A percentile compares a stretch with the other conserved stretches of the same genome.
phyloP scores from a whole-genome alignment of 1,139 yeast genomes.

The Blastobotrys illinoisensis region DNA sequence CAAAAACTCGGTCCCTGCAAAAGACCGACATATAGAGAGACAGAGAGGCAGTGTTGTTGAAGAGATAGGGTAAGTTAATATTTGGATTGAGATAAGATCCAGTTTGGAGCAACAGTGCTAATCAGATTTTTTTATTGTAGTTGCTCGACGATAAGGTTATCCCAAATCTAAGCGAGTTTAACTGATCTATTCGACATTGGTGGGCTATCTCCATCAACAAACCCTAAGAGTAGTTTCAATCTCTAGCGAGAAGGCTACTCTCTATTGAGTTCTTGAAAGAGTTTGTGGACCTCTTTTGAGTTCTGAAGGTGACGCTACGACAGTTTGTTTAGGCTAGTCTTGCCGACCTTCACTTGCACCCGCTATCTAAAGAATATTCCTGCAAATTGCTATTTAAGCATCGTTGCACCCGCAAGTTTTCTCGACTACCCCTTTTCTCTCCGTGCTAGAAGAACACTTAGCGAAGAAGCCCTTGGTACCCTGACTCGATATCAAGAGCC shows the following conservation, averaged over 20 bases:
- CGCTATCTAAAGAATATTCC: no score
- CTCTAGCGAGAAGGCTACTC: background rate
- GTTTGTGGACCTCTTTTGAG: no score
- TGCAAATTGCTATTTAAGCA: background rate
- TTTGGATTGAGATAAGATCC: background rate
- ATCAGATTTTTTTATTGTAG: background rate
- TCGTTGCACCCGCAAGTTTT: background rate
- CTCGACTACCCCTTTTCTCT: background rate
- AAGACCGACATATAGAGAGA: background rate
- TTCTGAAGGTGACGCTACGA: no score
- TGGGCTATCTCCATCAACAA: no score
- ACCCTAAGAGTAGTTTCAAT: no score
- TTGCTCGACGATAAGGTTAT: background rate
- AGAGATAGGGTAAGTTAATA: background rate
- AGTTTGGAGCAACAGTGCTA: background rate
- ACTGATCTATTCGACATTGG: background rate
- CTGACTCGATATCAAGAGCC: background rate
- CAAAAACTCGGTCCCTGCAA: background rate
- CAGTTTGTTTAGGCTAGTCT: no score
- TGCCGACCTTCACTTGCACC: no score
- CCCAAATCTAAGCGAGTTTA: background rate
- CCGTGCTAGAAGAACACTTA: background rate
- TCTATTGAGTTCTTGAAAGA: background rate
- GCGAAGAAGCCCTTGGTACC: background rate
- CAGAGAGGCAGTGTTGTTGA: background rate